Conservation (phyloP, 441 rosid genomes). For the Adansonia madagascariensis region DNA sequence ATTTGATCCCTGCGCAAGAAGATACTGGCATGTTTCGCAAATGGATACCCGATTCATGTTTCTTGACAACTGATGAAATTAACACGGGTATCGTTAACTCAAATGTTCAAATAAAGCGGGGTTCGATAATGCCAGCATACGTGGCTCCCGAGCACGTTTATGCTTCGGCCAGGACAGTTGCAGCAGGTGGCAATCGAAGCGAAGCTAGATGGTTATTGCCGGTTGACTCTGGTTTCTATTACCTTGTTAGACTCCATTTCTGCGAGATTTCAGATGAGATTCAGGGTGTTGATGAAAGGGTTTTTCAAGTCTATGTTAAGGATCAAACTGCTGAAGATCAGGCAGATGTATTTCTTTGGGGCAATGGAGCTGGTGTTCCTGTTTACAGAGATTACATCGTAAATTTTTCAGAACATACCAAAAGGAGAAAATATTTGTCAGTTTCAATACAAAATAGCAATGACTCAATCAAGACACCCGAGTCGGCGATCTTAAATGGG, state of each 20-base stretch:
- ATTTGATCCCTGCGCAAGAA: background rate
- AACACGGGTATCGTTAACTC: background rate
- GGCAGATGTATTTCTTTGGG: constrained; percentile 4
- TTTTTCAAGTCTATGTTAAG: constrained; percentile 5
- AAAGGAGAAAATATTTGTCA: background rate
- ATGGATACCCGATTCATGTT: background rate
- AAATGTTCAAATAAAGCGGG: background rate
- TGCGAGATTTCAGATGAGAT: background rate
- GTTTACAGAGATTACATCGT: constrained; percentile 15
- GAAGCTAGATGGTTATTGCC: background rate
- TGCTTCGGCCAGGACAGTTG: background rate
- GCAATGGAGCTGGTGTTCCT: background rate
- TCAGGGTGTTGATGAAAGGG: background rate
- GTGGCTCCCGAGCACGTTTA: background rate
- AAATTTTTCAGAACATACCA: background rate
- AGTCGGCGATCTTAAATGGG: constrained; percentile 38
- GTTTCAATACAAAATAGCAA: constrained; percentile 2
- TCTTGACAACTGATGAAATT: background rate
- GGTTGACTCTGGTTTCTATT: constrained; percentile 13
- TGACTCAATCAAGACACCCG: background rate
- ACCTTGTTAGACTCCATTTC: constrained; percentile 22
- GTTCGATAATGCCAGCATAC: background rate
- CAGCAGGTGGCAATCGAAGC: background rate
- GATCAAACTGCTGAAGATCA: constrained; percentile 11
- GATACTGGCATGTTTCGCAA: constrained; percentile 12